These are phyloP conservation scores for Hexamita inflata DNA, from an alignment of 208 protist species.

Conservation along the genomic window DNA sequence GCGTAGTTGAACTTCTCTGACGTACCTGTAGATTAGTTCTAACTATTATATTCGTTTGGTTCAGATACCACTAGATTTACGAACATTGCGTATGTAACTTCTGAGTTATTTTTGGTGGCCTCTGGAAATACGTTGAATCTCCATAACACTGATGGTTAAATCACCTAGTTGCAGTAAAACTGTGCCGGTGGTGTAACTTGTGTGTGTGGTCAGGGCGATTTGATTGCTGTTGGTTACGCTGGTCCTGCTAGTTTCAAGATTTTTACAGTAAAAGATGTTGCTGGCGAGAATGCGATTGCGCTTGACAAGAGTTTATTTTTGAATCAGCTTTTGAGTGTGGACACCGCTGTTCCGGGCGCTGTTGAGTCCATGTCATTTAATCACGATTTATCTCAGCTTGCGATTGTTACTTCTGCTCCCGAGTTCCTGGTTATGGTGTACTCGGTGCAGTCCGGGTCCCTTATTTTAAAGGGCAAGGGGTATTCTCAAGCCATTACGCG, in stretches of 20 bases:
- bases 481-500: neutral
- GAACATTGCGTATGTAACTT: constrained; percentile 2
- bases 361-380: constrained; percentile 14
- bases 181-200: neutral
- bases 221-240: neutral
- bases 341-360: neutral
- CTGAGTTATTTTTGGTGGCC: neutral
- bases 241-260: neutral
- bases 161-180: neutral
- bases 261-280: neutral
- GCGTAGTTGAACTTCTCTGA: no score
- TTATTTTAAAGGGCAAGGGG: neutral
- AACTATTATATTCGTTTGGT: constrained; percentile 7
- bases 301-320: neutral
- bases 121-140: neutral
- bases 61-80: neutral
- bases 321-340: neutral
- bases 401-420: neutral
- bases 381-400: neutral
- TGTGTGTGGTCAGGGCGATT: neutral
- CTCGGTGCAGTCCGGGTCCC: neutral
- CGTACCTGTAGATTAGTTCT: neutral
- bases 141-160: neutral
- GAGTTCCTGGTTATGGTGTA: neutral
- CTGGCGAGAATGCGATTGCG: neutral